These are phyloP conservation scores for Pistacia atlantica DNA, from an alignment of 345 rosid genomes.

Conservation along the genomic window DNA sequence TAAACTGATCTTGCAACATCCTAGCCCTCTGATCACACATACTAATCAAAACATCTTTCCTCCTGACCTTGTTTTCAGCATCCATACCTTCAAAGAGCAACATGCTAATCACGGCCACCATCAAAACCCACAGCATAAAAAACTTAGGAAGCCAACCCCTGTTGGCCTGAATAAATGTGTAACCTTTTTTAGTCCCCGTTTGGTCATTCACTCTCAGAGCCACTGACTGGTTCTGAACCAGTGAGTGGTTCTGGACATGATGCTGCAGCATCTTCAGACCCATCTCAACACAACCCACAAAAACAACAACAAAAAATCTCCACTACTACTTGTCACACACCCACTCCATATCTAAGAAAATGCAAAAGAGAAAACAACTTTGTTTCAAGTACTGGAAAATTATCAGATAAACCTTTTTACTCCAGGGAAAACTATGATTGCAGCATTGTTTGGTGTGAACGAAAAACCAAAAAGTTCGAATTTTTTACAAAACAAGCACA, in stretches of 20 bases:
- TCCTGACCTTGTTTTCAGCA: constrained; percentile 57
- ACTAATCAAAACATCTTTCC: constrained; percentile 71
- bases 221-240: constrained; percentile 55
- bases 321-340: constrained; percentile 30
- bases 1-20: constrained; percentile 97
- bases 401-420: constrained; percentile 25
- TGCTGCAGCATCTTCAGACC: constrained; percentile 49
- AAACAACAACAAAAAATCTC: constrained; percentile 8
- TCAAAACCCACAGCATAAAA: constrained; percentile 58
- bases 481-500: too few species aligned
- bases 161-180: constrained; percentile 67
- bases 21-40: constrained; percentile 99
- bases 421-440: constrained; percentile 31
- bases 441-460: constrained; percentile 55
- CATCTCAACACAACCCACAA: constrained; percentile 48
- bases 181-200: constrained; percentile 58
- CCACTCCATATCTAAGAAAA: constrained; percentile 55
- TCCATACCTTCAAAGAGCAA: constrained; percentile 63
- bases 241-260: constrained; percentile 42
- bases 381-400: constrained; percentile 19
- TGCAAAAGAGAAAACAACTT: constrained; percentile 4
- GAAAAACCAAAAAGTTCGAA: constrained; percentile 16
- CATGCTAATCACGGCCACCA: constrained; percentile 45
- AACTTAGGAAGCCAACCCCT: constrained; percentile 70
- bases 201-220: constrained; percentile 64